phyloP scores from a whole-genome alignment of 2,329 filamentous ascomycete species.

The Blumeria graminis region DNA sequence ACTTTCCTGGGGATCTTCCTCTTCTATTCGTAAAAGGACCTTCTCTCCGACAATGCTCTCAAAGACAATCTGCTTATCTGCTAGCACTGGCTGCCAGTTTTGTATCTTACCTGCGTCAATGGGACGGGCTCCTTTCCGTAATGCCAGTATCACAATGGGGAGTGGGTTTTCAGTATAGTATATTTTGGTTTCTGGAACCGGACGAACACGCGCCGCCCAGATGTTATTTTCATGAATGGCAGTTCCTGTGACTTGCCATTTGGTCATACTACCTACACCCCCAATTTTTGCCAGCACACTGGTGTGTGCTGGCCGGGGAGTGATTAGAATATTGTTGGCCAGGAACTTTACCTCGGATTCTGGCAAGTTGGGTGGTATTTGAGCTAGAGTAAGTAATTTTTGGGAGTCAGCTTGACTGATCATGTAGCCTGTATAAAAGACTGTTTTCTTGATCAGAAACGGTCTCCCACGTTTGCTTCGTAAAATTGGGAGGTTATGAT shows the following conservation, averaged over 20 bases:
- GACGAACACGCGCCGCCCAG: slow-evolving; percentile 65
- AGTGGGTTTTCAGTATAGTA: slow-evolving; percentile 59
- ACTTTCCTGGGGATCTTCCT: slow-evolving; percentile 36
- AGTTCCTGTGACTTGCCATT: slow-evolving; percentile 60
- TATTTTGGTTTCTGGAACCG: slow-evolving; percentile 39
- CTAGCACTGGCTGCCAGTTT: slow-evolving; percentile 55
- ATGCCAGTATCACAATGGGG: slow-evolving; percentile 62
- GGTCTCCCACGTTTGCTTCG: slow-evolving; percentile 18
- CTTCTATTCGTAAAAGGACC: slow-evolving; percentile 56
- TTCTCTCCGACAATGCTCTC: slow-evolving; percentile 75
- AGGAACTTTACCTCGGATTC: slow-evolving; percentile 56
- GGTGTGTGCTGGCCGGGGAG: slow-evolving; percentile 46
- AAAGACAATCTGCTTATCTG: slow-evolving; percentile 49
- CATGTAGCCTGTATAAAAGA: slow-evolving; percentile 84
- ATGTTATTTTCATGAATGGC: slow-evolving; percentile 55
- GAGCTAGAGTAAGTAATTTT: slow-evolving; percentile 44
- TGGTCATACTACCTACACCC: slow-evolving; percentile 60
- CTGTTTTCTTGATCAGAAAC: slow-evolving; percentile 59
- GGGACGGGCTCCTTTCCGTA: slow-evolving; percentile 50
- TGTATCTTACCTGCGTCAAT: slow-evolving; percentile 62
- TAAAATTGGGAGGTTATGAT: slow-evolving; percentile 44
- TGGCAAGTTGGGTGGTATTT: slow-evolving; percentile 34
- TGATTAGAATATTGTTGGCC: slow-evolving; percentile 80
- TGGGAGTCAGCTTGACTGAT: slow-evolving; percentile 48
- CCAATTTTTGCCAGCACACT: slow-evolving; percentile 63